A percentile compares a stretch with the other conserved stretches of the same genome.
Evolutionary conservation across 2,329 filamentous ascomycete genomes (phyloP).

Genomic region (Sporothrix protearum): DNA sequence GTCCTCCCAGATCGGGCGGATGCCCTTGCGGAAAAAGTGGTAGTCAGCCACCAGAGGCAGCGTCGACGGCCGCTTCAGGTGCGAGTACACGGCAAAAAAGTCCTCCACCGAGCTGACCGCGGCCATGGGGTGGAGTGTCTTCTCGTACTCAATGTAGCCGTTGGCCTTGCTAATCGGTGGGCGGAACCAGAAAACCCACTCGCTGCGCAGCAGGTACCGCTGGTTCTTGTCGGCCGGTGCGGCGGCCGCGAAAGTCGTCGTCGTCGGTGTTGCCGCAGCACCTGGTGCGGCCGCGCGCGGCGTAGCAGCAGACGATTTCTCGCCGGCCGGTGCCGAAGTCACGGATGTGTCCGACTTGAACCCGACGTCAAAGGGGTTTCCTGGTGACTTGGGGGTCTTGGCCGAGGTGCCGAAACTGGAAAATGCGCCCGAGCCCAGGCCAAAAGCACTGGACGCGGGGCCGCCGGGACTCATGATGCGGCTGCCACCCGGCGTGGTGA

Average conservation of each 20-base stretch:
- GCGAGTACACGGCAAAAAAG: conserved; percentile 84
- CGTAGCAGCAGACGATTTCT: conserved; percentile 58
- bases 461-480: conserved; percentile 71
- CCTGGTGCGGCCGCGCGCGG: conserved; percentile 38
- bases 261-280: conserved; percentile 29
- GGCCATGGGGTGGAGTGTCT: conserved; percentile 85
- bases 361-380: conserved; percentile 74
- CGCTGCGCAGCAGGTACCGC: conserved; percentile 67
- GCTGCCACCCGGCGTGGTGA: conserved; percentile 62
- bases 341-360: conserved; percentile 45
- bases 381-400: conserved; percentile 84
- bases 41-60: conserved; percentile 94
- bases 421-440: conserved; percentile 90
- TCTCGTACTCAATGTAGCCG: conserved; percentile 84
- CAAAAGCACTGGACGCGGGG: conserved; percentile 82
- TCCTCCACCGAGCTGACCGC: conserved; percentile 78
- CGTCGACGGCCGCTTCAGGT: conserved; percentile 83
- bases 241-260: conserved; percentile 36
- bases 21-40: conserved; percentile 94
- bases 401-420: conserved; percentile 83
- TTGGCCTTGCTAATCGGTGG: conserved; percentile 96
- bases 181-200: conserved; percentile 96
- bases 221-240: conserved; percentile 36
- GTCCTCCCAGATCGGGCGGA: conserved; percentile 97
- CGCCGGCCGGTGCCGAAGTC: conserved; percentile 33